These are phyloP conservation scores for Didymella exigua DNA, from an alignment of 2,329 filamentous ascomycete species.

Conservation along the genomic window DNA sequence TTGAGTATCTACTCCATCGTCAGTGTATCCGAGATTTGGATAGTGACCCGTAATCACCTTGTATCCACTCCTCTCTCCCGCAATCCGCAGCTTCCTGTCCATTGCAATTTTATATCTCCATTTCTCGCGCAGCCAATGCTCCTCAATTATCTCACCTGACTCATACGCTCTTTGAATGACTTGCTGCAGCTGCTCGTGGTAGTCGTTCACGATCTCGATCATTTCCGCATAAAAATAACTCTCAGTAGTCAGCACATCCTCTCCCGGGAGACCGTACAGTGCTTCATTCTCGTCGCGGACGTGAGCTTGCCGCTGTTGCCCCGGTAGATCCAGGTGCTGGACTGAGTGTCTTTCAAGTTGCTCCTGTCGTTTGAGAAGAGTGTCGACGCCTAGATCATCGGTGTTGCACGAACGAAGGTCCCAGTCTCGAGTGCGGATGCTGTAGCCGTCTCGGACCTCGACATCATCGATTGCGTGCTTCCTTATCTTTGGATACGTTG, in stretches of 20 bases:
- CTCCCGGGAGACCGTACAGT: not conserved
- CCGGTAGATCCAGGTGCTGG: too few species aligned
- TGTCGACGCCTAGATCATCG: not conserved
- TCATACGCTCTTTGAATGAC: not conserved
- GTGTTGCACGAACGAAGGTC: slow-evolving; percentile 1
- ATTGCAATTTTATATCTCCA: not conserved
- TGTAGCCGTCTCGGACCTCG: not conserved
- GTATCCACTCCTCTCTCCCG: not conserved
- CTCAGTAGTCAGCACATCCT: not conserved
- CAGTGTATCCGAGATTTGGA: not conserved
- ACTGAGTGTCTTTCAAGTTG: too few species aligned
- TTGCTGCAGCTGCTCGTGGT: not conserved
- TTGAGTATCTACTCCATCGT: slow-evolving; percentile 4
- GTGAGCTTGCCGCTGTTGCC: not conserved
- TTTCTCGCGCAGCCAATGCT: not conserved
- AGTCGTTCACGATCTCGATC: not conserved
- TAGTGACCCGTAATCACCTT: not conserved
- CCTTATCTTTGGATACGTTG: too few species aligned
- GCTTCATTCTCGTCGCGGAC: not conserved
- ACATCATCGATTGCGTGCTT: not conserved
- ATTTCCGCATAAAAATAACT: slow-evolving; percentile 1
- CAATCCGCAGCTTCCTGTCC: not conserved
- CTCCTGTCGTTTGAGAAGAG: not conserved
- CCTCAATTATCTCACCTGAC: slow-evolving; percentile 1
- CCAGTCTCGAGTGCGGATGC: not conserved